Evolutionary conservation across 148 eudicot species (phyloP).

Genomic region (Mesembryanthemum crystallinum): DNA sequence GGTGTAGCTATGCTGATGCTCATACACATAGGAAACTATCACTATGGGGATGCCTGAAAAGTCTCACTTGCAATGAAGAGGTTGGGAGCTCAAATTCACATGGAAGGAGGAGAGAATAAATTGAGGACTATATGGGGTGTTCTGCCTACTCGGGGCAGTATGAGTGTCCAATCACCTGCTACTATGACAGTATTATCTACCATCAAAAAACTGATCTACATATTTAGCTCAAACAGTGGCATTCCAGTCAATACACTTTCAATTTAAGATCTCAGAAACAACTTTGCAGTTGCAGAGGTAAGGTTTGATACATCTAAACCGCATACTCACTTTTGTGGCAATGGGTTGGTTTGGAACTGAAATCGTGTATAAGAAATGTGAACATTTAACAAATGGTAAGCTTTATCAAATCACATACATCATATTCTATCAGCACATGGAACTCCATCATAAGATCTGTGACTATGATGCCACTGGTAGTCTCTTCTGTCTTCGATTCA

Average conservation of each 20-base stretch:
- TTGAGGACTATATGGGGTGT: neutral
- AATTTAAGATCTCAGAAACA: neutral
- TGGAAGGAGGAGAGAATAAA: neutral
- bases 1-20: constrained; percentile 3
- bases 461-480: no score
- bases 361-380: neutral
- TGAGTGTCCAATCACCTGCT: neutral
- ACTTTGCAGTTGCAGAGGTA: neutral
- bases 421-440: no score
- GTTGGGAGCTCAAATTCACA: neutral
- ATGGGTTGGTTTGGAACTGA: neutral
- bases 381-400: neutral
- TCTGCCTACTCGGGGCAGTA: neutral
- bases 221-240: neutral
- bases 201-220: neutral
- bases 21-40: neutral
- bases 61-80: neutral
- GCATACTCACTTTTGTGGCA: neutral
- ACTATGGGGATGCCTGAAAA: neutral
- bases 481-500: no score
- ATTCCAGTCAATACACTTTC: neutral
- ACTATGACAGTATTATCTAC: neutral
- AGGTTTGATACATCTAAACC: neutral
- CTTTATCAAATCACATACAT: no score
- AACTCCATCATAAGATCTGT: no score